Evolutionary conservation across 768 basidiomycete genomes (phyloP), one percentile per base, ranked within the genome.

Genomic region (Xerocomellus amylosporus): DNA sequence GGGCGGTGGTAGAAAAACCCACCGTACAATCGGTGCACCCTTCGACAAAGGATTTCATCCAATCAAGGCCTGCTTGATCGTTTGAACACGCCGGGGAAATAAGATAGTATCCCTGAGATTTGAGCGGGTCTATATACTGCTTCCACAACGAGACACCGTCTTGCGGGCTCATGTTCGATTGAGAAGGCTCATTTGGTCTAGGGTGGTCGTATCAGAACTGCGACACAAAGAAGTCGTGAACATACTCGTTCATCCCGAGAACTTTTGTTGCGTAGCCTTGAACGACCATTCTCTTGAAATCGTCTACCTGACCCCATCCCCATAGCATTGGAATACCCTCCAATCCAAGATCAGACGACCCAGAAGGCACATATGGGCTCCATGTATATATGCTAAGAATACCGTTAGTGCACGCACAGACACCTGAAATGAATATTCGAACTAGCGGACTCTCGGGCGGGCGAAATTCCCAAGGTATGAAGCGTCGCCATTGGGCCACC

Each of bases 231-330:
- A 38, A 39, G 15, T 20, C 40, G 9, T n/a, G 2, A 46, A 61
- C 83, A 19, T 62, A 92, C 92, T 93, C 93, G 66, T 95, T 96
- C 71, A 82, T 76, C 46, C 85, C 87, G n/a, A 91, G 62, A 44
- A 81, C 81, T 51, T 71, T 69, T 20, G 74, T 70, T 36, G 85
- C 80, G 62, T 86, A 83, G 37, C 82, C 83, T 15, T 67, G 58
- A 45, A 76, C 71, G 30, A 85, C 79, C 40, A 72, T 54, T 2
- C 65, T 65, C 53, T 74, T 59, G 67, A 88, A 87, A 15, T 79
- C 74, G 8, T 49, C 56, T 24, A 77, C 64, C 50, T 87, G 77
- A 28, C 78, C 75, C 8, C 66, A 59, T 56, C 88, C 85, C 89
- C 89, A 92, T 1, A 91, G 68, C 87, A 89, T 89, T 40, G 88